Percentiles rank a stretch among this genome's conserved stretches.
phyloP scores from a whole-genome alignment of 345 rosid species.

The Aurinia saxatilis region DNA sequence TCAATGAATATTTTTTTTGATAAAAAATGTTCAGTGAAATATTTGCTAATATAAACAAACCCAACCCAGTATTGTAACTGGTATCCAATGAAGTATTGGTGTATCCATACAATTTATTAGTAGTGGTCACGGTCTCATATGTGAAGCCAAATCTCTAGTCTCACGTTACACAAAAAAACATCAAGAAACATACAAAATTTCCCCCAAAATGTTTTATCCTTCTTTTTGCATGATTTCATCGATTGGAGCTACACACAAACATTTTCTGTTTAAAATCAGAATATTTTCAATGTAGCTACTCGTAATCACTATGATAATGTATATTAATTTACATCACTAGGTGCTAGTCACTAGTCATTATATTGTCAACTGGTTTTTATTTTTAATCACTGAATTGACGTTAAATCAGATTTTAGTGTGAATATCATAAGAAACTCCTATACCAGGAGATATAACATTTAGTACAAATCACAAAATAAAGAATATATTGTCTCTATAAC shows the following conservation, averaged over 20 bases:
- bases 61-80: neutral
- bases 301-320: neutral
- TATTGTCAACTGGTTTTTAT: neutral
- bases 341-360: no score
- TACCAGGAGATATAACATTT: neutral
- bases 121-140: conserved; percentile 23
- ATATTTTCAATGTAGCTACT: conserved; percentile 1
- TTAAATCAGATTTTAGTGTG: neutral
- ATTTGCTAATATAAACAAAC: neutral
- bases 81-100: conserved; percentile 27
- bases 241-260: neutral
- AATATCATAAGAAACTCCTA: neutral
- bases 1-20: neutral
- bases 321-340: neutral
- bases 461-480: neutral
- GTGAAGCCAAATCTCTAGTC: conserved; percentile 26
- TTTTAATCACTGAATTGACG: neutral
- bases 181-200: conserved; percentile 25
- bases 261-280: conserved; percentile 8
- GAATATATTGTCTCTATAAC: no score
- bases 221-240: neutral
- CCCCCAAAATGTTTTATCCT: neutral
- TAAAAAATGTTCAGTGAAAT: no score
- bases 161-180: conserved; percentile 25
- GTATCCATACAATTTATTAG: conserved; percentile 18